Evolutionary conservation across 164 flowering plant species (phyloP).

Genomic region (Vitis rotundifolia): DNA sequence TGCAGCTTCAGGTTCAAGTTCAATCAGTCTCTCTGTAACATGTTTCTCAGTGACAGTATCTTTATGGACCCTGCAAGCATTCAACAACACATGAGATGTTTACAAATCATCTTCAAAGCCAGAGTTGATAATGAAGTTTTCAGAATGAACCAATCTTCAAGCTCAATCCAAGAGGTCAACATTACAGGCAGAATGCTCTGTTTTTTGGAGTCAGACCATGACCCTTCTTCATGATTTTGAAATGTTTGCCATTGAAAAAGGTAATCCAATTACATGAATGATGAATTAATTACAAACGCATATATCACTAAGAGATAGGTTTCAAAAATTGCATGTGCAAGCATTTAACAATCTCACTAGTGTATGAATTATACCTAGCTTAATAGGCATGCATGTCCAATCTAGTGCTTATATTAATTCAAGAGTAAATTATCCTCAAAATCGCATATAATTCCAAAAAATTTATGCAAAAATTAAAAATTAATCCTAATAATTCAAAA

Average conservation of each 20-base stretch:
- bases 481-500: too few relatives aligned
- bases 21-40: slow-evolving; percentile 49
- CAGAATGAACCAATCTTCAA: slow-evolving; percentile 58
- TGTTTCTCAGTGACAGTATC: slow-evolving; percentile 34
- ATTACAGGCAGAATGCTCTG: slow-evolving; percentile 51
- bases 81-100: slow-evolving; percentile 63
- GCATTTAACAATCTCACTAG: too few relatives aligned
- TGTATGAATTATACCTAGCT: too few relatives aligned
- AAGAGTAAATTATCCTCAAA: too few relatives aligned
- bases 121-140: slow-evolving; percentile 38
- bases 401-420: too few relatives aligned
- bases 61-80: slow-evolving; percentile 52
- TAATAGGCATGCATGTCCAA: too few relatives aligned
- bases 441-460: too few relatives aligned
- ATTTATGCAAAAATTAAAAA: too few relatives aligned
- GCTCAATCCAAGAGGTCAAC: slow-evolving; percentile 67
- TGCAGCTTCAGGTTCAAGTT: slow-evolving; percentile 64
- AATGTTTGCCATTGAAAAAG: slow-evolving; percentile 27
- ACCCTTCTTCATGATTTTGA: slow-evolving; percentile 45
- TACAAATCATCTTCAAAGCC: slow-evolving; percentile 44
- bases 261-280: neutral
- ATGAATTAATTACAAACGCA: too few relatives aligned
- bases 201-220: slow-evolving; percentile 33
- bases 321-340: too few relatives aligned
- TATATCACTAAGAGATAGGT: too few relatives aligned